Evolutionary conservation across 2,329 filamentous ascomycete genomes (phyloP).

Genomic region (Pseudomassariella vexata): DNA sequence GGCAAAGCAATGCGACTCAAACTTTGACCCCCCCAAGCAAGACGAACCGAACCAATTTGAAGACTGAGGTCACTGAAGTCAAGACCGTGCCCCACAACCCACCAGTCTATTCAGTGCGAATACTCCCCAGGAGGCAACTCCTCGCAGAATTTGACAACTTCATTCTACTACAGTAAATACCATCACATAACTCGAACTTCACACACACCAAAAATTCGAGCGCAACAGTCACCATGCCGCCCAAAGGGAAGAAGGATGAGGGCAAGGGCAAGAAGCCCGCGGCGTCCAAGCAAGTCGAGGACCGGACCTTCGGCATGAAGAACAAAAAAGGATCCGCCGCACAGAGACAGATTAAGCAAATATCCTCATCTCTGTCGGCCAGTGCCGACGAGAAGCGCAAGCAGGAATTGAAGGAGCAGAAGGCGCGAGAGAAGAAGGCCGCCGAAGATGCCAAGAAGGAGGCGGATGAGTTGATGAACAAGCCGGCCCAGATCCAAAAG

Average conservation of each 20-base stretch:
- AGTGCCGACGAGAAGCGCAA: slow-evolving; percentile 85
- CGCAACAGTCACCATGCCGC: slow-evolving; percentile 59
- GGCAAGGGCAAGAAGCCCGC: slow-evolving; percentile 49
- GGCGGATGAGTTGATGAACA: slow-evolving; percentile 75
- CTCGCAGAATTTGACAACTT: no score
- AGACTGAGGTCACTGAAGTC: no score
- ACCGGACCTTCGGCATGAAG: slow-evolving; percentile 99
- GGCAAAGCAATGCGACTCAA: no score
- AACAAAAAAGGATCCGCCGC: slow-evolving; percentile 95
- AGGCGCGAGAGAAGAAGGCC: slow-evolving; percentile 85
- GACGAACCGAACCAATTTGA: no score
- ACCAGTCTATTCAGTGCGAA: no score
- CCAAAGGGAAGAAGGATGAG: slow-evolving; percentile 56
- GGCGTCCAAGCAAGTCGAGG: slow-evolving; percentile 65
- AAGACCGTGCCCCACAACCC: no score
- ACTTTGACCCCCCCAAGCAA: no score
- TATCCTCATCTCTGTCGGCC: slow-evolving; percentile 70
- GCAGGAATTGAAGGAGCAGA: slow-evolving; percentile 57
- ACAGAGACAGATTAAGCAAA: slow-evolving; percentile 83
- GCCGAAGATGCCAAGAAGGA: slow-evolving; percentile 81
- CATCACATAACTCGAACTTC: no score
- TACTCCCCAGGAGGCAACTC: no score
- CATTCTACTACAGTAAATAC: no score
- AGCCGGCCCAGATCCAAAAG: slow-evolving; percentile 93
- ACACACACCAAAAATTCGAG: no score